Evolutionary conservation across 768 basidiomycete species (phyloP), one percentile per base, ranked within the genome.

Genomic region (Butyriboletus loyo): DNA sequence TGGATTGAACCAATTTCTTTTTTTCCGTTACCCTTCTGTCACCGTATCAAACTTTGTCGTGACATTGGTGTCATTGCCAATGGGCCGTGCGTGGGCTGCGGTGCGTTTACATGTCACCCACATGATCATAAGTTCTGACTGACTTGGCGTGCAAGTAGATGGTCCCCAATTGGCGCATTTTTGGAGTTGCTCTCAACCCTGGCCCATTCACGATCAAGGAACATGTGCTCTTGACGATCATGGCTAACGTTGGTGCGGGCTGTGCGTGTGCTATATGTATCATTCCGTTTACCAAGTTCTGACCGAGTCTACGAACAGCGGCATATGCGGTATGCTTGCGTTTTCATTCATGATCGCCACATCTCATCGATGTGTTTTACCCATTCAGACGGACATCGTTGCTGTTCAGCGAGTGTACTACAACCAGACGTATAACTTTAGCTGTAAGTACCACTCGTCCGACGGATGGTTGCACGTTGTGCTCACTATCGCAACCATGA

Each of bases 161-260:
- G 7, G 59, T 84, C 30, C 87, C 87, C 1, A 61, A 69, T 22
- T 70, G 77, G 52, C 72, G 65, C 27, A 64, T 89, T 3, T 80
- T 84, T 32, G 85, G 86, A n/a, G 36, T 82, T 19, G 69, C 79
- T 15, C 65, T 88, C 41, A 89, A 89, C 66, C 86, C 86, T 17
- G 89, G 89, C 4, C 85, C 82, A 1, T 90, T 88, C 63, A 80
- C 78, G 22, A 86, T 90, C 65, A 89, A 91, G 71, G 89, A 81
- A 53, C 80, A 80, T 56, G 83, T 85, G 0, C 67, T 90, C 21
- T 77, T 87, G 46, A 87, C 83, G 0, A 82, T 89, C 57, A 87
- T 87, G 70, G 82, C 84, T 2, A 76, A 77, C 46, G 74, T 78
- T n/a, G 73, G 70, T n/a, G 58, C 53, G 17, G 15, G 41, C 34